These are phyloP conservation scores for Trichosporon faecale DNA, from an alignment of 1,284 basidiomycete species.

Conservation along the genomic window DNA sequence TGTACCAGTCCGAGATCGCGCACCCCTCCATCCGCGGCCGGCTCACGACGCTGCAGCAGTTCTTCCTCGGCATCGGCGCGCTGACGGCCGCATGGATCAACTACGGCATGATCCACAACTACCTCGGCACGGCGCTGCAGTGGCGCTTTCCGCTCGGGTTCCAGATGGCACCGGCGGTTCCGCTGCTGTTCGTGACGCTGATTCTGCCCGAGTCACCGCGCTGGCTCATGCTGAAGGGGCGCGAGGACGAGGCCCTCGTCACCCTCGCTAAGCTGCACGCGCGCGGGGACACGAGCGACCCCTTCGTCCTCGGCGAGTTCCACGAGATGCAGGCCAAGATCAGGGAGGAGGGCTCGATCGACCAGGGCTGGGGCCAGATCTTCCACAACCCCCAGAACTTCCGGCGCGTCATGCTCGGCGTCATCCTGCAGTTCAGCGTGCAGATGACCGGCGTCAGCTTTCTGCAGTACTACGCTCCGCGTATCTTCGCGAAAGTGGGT, in stretches of 20 bases:
- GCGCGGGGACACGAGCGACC: constrained; percentile 40
- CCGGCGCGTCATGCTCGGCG: constrained; percentile 53
- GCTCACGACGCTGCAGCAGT: constrained; percentile 63
- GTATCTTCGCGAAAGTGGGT: constrained; percentile 12
- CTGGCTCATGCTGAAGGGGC: constrained; percentile 46
- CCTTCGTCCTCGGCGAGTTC: constrained; percentile 40
- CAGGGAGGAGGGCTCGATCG: constrained; percentile 47
- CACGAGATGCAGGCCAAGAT: constrained; percentile 39
- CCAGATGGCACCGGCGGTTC: constrained; percentile 54
- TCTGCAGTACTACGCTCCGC: constrained; percentile 55
- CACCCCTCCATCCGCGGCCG: constrained; percentile 63
- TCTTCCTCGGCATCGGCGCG: constrained; percentile 57
- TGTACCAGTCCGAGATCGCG: constrained; percentile 62
- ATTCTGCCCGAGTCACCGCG: constrained; percentile 59
- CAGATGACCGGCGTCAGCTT: constrained; percentile 58
- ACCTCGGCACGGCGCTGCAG: constrained; percentile 3
- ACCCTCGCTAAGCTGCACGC: constrained; percentile 35
- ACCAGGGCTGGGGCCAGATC: constrained; percentile 45
- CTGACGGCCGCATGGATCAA: constrained; percentile 28
- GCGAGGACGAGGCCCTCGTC: constrained; percentile 39
- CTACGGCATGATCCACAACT: constrained; percentile 14
- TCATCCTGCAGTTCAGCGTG: constrained; percentile 53
- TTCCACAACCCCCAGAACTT: constrained; percentile 24
- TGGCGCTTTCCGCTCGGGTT: constrained; percentile 21
- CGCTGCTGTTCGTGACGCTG: constrained; percentile 60